Evolutionary conservation across 257 asterid genomes (phyloP), one percentile per base, ranked within the genome.

Genomic region (Cruciata laevipes): DNA sequence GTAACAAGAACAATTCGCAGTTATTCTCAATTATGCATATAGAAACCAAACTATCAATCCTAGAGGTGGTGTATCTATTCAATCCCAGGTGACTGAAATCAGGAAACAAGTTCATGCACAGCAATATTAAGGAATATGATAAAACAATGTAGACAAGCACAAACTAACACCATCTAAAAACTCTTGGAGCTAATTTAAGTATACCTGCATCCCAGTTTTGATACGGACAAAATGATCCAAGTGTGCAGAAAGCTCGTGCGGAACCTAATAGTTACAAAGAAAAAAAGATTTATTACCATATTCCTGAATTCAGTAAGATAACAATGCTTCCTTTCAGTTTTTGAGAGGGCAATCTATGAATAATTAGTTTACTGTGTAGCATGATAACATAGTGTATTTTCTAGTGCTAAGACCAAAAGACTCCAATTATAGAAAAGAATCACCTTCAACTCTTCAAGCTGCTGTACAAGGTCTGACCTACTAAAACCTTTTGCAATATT

Each of bases 121-220:
- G 4, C 31, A 30, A 47, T 3, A 21, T 21, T n/a, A 17, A n/a
- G 8, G 57, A 32, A 7, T 24, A 58, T 9, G 7, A 57, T 27
- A 57, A 37, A 40, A 59, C 32, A 32, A 51, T 23, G 31, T 47
- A 47, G 13, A 49, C 40, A 53, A 30, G 23, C 61, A 38, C 32
- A 9, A 16, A 65, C 44, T 7, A 51, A 59, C 30, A 5, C 13
- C 2, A 25, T 38, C 18, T 14, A 66, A 65, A 20, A 57, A 16
- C 35, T 20, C 23, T 16, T 0, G 10, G 53, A 61, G 64, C 60
- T 49, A 49, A 53, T 35, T 30, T 47, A 21, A 23, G n/a, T 52
- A 27, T 73, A 92, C 97, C 95, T 92, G 98, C 95, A 92, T 80
- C 73, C 98, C 97, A 13, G 93, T 85, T 77, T 76, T 79, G 67